A percentile compares a stretch with the other conserved stretches of the same genome.
These are phyloP conservation scores for Phytophthora hybrid DNA, from an alignment of 352 stramenopile species.

Conservation along the genomic window DNA sequence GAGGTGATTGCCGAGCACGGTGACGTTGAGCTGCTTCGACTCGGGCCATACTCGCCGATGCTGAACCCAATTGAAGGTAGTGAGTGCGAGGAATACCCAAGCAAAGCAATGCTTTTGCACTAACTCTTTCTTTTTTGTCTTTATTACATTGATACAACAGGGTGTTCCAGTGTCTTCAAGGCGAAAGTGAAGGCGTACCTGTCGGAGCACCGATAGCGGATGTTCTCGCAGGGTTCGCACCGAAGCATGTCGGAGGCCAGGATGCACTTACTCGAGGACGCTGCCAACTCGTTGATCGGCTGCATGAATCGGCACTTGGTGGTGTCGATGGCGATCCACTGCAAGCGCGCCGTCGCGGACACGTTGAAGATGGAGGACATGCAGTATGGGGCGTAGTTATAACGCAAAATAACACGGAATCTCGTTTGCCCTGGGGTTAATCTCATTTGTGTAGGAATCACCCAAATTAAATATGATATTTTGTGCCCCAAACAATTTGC, in stretches of 20 bases:
- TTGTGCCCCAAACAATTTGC: no score
- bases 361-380: background rate
- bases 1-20: no score
- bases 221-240: background rate
- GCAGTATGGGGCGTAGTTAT: background rate
- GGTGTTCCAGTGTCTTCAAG: background rate
- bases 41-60: no score
- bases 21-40: no score
- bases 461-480: no score
- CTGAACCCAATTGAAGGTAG: background rate
- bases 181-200: constrained; percentile 1
- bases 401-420: background rate
- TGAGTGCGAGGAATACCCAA: no score
- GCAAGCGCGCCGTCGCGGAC: background rate
- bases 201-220: background rate
- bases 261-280: background rate
- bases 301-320: background rate
- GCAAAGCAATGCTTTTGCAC: no score
- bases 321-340: background rate
- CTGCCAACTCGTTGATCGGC: background rate
- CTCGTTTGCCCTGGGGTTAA: no score
- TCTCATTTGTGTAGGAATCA: no score
- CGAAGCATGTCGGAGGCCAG: background rate
- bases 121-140: no score
- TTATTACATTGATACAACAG: background rate